Percentiles rank a stretch among this genome's conserved stretches.
Conservation (phyloP, 768 basidiomycete species). For the Psilocybe cubensis region DNA sequence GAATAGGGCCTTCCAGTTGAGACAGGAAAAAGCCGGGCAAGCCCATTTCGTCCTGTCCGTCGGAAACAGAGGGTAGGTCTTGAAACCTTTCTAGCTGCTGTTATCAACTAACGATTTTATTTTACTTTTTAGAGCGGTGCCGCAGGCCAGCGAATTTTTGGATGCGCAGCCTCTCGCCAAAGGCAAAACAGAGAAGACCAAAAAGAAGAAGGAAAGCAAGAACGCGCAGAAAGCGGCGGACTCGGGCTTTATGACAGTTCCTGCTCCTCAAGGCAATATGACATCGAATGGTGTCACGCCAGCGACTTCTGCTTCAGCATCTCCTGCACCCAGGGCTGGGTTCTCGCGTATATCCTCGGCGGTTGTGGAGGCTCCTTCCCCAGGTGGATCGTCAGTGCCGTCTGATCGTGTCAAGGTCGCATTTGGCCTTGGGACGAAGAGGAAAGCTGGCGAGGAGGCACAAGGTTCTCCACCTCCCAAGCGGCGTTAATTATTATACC, state of each 20-base stretch:
- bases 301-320: slow-evolving; percentile 49
- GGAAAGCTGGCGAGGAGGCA: slow-evolving; percentile 79
- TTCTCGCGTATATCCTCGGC: slow-evolving; percentile 77
- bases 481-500: slow-evolving; percentile 35
- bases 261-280: slow-evolving; percentile 52
- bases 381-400: slow-evolving; percentile 59
- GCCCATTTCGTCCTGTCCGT: slow-evolving; percentile 96
- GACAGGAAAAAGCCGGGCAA: slow-evolving; percentile 93
- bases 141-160: slow-evolving; percentile 81
- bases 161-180: slow-evolving; percentile 82
- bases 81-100: not conserved
- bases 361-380: slow-evolving; percentile 49
- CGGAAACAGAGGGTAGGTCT: slow-evolving; percentile 84
- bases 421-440: slow-evolving; percentile 78
- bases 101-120: slow-evolving; percentile 14
- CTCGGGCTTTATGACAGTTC: slow-evolving; percentile 74
- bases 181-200: slow-evolving; percentile 81
- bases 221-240: slow-evolving; percentile 47
- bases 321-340: slow-evolving; percentile 71
- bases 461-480: slow-evolving; percentile 70
- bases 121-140: slow-evolving; percentile 65
- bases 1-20: slow-evolving; percentile 90
- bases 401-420: slow-evolving; percentile 75
- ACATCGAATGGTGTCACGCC: slow-evolving; percentile 52
- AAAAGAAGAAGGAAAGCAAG: slow-evolving; percentile 80